Evolutionary conservation across 2,329 filamentous ascomycete genomes (phyloP).

Genomic region (Neopestalotiopsis rosae): DNA sequence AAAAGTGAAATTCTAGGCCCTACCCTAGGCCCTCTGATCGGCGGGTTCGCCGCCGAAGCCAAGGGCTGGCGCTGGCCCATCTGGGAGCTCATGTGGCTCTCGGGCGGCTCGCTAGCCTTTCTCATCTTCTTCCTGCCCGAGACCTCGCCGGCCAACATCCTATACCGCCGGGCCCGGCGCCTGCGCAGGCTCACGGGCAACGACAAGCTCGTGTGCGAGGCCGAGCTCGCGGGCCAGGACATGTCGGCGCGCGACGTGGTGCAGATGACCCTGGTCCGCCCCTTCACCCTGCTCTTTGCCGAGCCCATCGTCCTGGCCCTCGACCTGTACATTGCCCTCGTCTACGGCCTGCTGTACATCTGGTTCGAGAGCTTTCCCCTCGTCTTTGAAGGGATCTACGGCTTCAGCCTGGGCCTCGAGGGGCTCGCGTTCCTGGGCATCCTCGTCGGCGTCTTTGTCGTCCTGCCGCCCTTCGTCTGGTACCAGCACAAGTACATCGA

Average conservation of each 20-base stretch:
- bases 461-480: conserved; percentile 59
- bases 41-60: conserved; percentile 49
- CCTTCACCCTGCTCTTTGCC: conserved; percentile 44
- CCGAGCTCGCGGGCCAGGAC: conserved; percentile 51
- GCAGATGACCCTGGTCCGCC: conserved; percentile 52
- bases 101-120: conserved; percentile 43
- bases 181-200: conserved; percentile 44
- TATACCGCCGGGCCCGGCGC: conserved; percentile 56
- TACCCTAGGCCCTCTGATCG: conserved; percentile 53
- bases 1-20: conserved; percentile 35
- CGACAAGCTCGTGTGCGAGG: conserved; percentile 56
- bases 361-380: conserved; percentile 63
- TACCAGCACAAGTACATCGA: conserved; percentile 70
- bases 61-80: conserved; percentile 54
- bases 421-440: conserved; percentile 56
- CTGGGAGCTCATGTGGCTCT: conserved; percentile 55
- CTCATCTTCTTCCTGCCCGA: conserved; percentile 60
- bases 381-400: conserved; percentile 55
- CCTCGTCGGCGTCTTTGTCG: conserved; percentile 53
- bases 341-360: conserved; percentile 52
- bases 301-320: conserved; percentile 58
- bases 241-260: conserved; percentile 45
- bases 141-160: conserved; percentile 57
- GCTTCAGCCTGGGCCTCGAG: conserved; percentile 52
- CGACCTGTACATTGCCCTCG: conserved; percentile 53